phyloP scores from a whole-genome alignment of 1,139 yeast species.

The Arxiozyma slooffiae region DNA sequence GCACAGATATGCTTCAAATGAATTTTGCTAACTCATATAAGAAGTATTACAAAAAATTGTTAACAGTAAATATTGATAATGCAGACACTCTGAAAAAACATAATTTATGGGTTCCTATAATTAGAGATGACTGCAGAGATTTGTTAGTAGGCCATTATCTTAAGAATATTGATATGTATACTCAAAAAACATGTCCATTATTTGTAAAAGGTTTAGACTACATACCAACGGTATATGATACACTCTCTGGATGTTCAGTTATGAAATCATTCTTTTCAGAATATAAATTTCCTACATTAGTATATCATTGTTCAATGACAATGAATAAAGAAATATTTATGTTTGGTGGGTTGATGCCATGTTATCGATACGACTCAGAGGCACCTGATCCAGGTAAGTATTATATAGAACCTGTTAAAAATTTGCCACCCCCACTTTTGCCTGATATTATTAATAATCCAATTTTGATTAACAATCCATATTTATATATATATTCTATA shows the following conservation, averaged over 20 bases:
- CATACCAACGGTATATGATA: constrained; percentile 18
- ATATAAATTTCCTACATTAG: constrained; percentile 32
- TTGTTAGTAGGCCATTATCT: constrained; percentile 5
- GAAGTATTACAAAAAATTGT: constrained; percentile 20
- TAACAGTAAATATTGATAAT: constrained; percentile 16
- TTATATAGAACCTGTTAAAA: constrained; percentile 32
- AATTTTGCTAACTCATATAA: constrained; percentile 18
- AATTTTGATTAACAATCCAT: constrained; percentile 31
- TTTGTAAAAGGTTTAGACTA: constrained; percentile 20
- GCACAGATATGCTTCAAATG: constrained; percentile 2
- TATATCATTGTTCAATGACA: constrained; percentile 35
- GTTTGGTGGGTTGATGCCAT: constrained; percentile 36
- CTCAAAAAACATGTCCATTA: constrained; percentile 18
- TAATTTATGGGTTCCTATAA: constrained; percentile 22
- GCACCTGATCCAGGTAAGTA: constrained; percentile 32
- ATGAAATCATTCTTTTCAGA: constrained; percentile 34
- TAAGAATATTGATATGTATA: constrained; percentile 6
- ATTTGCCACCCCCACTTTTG: constrained; percentile 39
- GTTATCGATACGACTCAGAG: constrained; percentile 28
- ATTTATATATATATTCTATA: constrained; percentile 31
- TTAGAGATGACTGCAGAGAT: constrained; percentile 10
- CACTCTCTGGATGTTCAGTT: constrained; percentile 17
- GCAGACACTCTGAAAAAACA: constrained; percentile 17
- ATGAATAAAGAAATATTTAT: constrained; percentile 31
- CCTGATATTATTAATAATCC: constrained; percentile 34